Conservation (phyloP, 495 filamentous ascomycete species). For the Aspergillus saccharolyticus region DNA sequence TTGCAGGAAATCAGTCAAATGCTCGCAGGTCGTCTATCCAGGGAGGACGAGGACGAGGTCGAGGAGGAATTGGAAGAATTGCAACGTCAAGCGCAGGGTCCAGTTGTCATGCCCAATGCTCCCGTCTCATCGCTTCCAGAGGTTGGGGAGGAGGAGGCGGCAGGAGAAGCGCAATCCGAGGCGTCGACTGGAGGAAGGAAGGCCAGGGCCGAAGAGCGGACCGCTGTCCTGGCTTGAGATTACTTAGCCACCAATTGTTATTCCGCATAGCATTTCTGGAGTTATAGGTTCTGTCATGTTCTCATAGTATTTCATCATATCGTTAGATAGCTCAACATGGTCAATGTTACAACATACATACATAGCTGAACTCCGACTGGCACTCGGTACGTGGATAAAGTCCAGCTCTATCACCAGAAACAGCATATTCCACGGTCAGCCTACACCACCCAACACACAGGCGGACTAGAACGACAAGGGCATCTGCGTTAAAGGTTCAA, state of each 20-base stretch:
- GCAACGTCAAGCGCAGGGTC: conserved; percentile 57
- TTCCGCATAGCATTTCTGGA: conserved; percentile 17
- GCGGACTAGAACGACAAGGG: not conserved
- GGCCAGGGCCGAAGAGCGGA: conserved; percentile 32
- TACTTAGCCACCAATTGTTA: conserved; percentile 2
- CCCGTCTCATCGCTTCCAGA: conserved; percentile 42
- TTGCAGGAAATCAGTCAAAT: conserved; percentile 81
- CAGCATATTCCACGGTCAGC: not conserved
- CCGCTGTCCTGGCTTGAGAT: conserved; percentile 26
- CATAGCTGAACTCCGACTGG: conserved; percentile 6
- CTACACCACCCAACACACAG: not conserved
- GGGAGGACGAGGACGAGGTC: conserved; percentile 94
- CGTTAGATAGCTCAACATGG: conserved; percentile 4
- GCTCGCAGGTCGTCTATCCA: conserved; percentile 77
- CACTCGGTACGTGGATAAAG: conserved; percentile 12
- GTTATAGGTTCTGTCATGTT: conserved; percentile 18
- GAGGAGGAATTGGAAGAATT: conserved; percentile 87
- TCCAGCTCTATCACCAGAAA: conserved; percentile 11
- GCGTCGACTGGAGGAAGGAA: conserved; percentile 12
- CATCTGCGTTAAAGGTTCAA: not conserved
- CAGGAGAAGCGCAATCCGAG: conserved; percentile 3
- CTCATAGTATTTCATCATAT: not conserved
- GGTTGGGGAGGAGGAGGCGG: conserved; percentile 21
- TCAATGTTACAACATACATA: conserved; percentile 1
- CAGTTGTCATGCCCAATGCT: conserved; percentile 52